Evolutionary conservation across 1,139 yeast genomes (phyloP).

Genomic region (Citeromyces hawaiiensis): DNA sequence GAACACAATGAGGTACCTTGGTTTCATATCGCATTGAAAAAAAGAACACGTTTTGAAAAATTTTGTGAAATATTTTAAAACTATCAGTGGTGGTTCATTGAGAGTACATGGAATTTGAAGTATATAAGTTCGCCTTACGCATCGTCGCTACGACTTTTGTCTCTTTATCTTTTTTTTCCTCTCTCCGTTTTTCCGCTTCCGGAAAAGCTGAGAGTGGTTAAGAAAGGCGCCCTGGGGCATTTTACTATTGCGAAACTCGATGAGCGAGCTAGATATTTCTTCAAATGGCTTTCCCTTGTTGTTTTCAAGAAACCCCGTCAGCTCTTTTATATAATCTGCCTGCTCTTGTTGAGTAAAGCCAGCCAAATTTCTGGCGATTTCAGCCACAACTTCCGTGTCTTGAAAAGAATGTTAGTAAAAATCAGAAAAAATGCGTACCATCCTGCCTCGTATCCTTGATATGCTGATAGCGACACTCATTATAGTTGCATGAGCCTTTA

Average conservation of each 20-base stretch:
- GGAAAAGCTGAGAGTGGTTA: neutral
- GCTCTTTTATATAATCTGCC: neutral
- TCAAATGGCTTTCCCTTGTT: slow-evolving; percentile 1
- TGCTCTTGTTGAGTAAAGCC: slow-evolving; percentile 1
- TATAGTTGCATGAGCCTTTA: slow-evolving; percentile 6
- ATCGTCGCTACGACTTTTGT: neutral
- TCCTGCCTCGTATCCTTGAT: slow-evolving; percentile 5
- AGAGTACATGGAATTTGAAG: too few species aligned
- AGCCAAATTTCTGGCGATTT: slow-evolving; percentile 2
- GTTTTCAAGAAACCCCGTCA: neutral
- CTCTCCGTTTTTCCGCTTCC: neutral
- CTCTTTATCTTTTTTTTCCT: neutral
- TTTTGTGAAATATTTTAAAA: too few species aligned
- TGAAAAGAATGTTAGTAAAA: neutral
- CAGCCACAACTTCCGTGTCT: slow-evolving; percentile 3
- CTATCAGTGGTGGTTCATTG: too few species aligned
- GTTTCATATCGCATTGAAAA: too few species aligned
- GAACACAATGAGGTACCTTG: too few species aligned
- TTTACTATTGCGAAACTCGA: neutral
- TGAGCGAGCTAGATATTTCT: neutral
- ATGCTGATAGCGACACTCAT: slow-evolving; percentile 7
- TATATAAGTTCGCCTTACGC: neutral
- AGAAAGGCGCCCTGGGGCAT: slow-evolving; percentile 1
- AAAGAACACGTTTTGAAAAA: too few species aligned
- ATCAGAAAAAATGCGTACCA: slow-evolving; percentile 4